Conservation (phyloP, 139 green algal genomes). For the Volvox africanus region DNA sequence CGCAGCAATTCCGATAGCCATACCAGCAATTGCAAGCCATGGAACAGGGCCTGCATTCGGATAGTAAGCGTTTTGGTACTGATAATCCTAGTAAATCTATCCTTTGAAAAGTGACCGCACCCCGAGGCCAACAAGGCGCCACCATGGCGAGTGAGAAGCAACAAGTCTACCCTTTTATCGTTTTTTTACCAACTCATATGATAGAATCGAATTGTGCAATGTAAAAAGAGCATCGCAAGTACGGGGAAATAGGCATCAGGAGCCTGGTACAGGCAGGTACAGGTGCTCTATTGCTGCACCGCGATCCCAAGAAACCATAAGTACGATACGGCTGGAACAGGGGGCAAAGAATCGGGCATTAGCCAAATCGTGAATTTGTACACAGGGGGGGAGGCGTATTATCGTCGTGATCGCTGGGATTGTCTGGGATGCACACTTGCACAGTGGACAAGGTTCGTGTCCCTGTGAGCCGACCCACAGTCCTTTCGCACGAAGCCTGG, state of each 20-base stretch:
- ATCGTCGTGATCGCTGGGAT: no score
- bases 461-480: no score
- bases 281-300: background rate
- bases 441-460: no score
- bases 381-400: no score
- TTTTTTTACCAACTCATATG: background rate
- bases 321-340: no score
- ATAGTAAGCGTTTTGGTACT: background rate
- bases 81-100: background rate
- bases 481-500: no score
- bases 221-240: background rate
- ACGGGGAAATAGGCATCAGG: background rate
- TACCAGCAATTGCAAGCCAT: constrained; percentile 2
- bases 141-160: background rate
- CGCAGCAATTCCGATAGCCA: background rate
- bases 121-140: constrained; percentile 6
- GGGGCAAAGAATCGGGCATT: no score
- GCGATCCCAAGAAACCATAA: no score
- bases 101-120: background rate
- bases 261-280: background rate
- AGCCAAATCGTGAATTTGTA: no score
- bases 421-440: no score
- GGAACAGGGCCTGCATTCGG: background rate
- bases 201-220: background rate
- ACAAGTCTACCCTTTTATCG: background rate